These are phyloP conservation scores for Aspergillus felis DNA, from an alignment of 2,329 filamentous ascomycete species.

Conservation along the genomic window DNA sequence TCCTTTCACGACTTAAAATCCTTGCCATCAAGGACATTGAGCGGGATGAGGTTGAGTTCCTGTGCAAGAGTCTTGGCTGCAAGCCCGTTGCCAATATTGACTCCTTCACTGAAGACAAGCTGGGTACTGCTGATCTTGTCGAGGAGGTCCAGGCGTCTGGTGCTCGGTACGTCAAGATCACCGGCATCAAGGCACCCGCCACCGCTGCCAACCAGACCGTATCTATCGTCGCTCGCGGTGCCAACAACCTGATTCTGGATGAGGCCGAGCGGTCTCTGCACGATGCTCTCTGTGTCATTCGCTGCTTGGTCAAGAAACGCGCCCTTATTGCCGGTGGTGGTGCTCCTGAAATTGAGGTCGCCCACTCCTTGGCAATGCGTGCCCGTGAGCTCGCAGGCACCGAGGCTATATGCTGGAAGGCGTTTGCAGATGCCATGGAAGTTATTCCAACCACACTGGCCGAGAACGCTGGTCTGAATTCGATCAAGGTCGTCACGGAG, in stretches of 20 bases:
- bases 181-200: constrained; percentile 75
- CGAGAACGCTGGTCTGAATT: constrained; percentile 96
- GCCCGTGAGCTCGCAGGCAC: constrained; percentile 82
- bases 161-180: constrained; percentile 90
- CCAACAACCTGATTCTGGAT: constrained; percentile 90
- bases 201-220: constrained; percentile 66
- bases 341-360: constrained; percentile 94
- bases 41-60: constrained; percentile 97
- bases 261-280: constrained; percentile 96
- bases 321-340: constrained; percentile 97
- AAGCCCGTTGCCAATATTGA: constrained; percentile 98
- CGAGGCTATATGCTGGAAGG: constrained; percentile 98
- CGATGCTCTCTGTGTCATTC: constrained; percentile 95
- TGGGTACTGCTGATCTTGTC: constrained; percentile 86
- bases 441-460: constrained; percentile 94
- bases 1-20: constrained; percentile 95
- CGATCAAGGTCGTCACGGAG: constrained; percentile 97
- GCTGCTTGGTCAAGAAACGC: constrained; percentile 98
- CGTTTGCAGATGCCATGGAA: constrained; percentile 95
- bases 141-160: constrained; percentile 87
- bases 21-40: constrained; percentile 96
- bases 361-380: constrained; percentile 76
- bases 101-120: constrained; percentile 97
- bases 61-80: constrained; percentile 98
- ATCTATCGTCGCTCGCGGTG: constrained; percentile 89